Percentiles rank a stretch among this genome's conserved stretches.
Conservation (phyloP, 1,139 yeast species). For the Lodderomyces pseudojiufengensis region DNA sequence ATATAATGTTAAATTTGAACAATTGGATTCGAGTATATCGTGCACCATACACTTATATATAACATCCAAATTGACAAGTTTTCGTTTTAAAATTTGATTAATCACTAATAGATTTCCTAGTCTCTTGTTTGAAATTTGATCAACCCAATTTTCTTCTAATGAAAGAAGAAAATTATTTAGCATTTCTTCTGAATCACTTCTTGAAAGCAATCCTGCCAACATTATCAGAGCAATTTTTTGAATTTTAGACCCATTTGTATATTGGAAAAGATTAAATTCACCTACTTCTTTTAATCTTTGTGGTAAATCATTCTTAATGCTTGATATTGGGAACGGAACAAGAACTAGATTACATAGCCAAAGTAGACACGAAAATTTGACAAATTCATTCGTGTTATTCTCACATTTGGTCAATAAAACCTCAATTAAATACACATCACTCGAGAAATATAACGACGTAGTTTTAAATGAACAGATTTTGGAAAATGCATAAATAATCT, state of each 20-base stretch:
- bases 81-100: slow-evolving; percentile 34
- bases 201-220: slow-evolving; percentile 32
- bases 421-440: slow-evolving; percentile 52
- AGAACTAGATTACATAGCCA: slow-evolving; percentile 72
- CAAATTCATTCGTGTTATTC: slow-evolving; percentile 43
- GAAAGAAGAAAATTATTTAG: slow-evolving; percentile 20
- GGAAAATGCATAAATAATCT: slow-evolving; percentile 52
- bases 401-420: slow-evolving; percentile 25
- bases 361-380: slow-evolving; percentile 54
- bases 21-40: slow-evolving; percentile 9
- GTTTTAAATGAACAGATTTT: slow-evolving; percentile 67
- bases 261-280: slow-evolving; percentile 19
- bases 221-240: slow-evolving; percentile 34
- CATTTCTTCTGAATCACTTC: slow-evolving; percentile 25
- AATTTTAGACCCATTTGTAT: slow-evolving; percentile 27
- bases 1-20: slow-evolving; percentile 19
- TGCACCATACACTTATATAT: slow-evolving; percentile 18
- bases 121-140: slow-evolving; percentile 17
- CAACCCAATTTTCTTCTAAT: slow-evolving; percentile 15
- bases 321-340: slow-evolving; percentile 63
- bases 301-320: slow-evolving; percentile 35
- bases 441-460: slow-evolving; percentile 54
- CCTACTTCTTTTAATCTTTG: slow-evolving; percentile 30
- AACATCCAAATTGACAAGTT: slow-evolving; percentile 10
- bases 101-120: slow-evolving; percentile 38